Evolutionary conservation across 2,329 filamentous ascomycete species (phyloP), one percentile per base, ranked within the genome.

Genomic region (Trichoderma afroharzianum): DNA sequence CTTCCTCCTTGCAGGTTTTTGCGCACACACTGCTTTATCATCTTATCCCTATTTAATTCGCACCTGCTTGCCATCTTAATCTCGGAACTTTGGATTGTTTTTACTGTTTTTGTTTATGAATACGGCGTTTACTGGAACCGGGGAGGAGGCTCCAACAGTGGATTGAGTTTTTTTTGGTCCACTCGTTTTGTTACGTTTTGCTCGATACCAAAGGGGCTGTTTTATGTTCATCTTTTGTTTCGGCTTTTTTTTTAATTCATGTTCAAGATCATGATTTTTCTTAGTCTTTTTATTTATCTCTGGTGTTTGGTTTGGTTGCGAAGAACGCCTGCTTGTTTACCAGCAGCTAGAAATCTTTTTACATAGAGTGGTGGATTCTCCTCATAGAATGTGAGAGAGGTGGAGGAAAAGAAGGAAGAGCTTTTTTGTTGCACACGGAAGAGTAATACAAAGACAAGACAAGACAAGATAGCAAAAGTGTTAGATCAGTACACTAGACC

Each of bases 191-290:
- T 69, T 69, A 67, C 28, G 55, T 69, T 53, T 36, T 58, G 66
- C 66, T 69, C 66, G 66, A 69, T 69, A 69, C 66, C 66, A 69
- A 69, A 69, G 66, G 43, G 66, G 66, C 66, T 62, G 66, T 36
- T 62, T 58, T 69, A 26, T 33, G 57, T 69, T 59, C 28, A 33
- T 24, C 21, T 53, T 53, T 53, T 53, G 47, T 53, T 53, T 53
- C 18, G 57, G 28, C 57, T 33, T 59, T 53, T 30, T 15, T 68
- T n/a, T 53, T 9, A 36, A 69, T 33, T 36, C 53, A 61, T 50
- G 26, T 59, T 47, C 21, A 36, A 50, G 55, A 50, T 69, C 47
- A 68, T 50, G 66, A 68, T 62, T 69, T 62, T 69, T 62, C 33
- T 28, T 36, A 18, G 0, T 2, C 7, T 64, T 36, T 55, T 33